phyloP scores from a whole-genome alignment of 345 rosid species.

The Citrus glauca region DNA sequence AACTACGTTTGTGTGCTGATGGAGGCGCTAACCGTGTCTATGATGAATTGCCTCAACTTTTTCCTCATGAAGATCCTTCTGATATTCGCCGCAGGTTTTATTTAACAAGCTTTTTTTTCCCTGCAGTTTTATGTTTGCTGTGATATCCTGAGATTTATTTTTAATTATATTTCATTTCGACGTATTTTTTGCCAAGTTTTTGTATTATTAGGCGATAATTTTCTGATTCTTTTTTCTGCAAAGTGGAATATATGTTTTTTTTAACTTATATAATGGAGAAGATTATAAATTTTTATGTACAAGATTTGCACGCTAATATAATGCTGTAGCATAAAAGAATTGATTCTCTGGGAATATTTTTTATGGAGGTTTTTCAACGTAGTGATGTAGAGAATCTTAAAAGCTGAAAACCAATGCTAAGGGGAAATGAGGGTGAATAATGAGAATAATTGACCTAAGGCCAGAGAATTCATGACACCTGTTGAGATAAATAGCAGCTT shows the following conservation, averaged over 20 bases:
- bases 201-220: background rate
- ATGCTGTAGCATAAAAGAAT: background rate
- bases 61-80: slow-evolving; percentile 55
- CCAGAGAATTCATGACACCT: background rate
- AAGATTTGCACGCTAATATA: background rate
- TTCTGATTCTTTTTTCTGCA: background rate
- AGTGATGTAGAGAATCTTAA: background rate
- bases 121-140: background rate
- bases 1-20: slow-evolving; percentile 81
- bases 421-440: background rate
- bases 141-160: background rate
- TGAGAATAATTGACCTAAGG: background rate
- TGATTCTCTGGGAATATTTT: background rate
- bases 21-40: slow-evolving; percentile 96
- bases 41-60: slow-evolving; percentile 77
- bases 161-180: background rate
- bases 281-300: background rate
- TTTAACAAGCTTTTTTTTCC: background rate
- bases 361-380: background rate
- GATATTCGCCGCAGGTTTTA: slow-evolving; percentile 58
- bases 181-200: background rate
- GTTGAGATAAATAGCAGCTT: background rate
- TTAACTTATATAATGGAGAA: background rate
- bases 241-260: background rate
- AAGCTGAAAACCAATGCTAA: background rate